Percentiles rank a stretch among this genome's conserved stretches.
Evolutionary conservation across 148 eudicot genomes (phyloP).

Genomic region (Silene uniflora): DNA sequence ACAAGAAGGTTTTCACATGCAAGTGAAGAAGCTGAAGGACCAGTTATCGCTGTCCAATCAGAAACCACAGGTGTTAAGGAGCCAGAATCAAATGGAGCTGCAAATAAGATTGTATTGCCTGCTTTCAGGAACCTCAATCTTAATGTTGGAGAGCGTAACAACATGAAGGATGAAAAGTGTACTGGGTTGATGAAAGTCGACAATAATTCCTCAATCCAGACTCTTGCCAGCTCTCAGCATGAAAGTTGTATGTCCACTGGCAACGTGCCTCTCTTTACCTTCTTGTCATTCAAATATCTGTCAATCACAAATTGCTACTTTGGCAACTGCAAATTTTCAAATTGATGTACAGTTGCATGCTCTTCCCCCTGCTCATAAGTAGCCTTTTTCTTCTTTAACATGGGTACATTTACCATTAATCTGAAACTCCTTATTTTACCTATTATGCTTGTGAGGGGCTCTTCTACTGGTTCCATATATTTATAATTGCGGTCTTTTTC

Average conservation of each 20-base stretch:
- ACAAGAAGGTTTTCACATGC: conserved; percentile 43
- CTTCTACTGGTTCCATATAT: too few relatives aligned
- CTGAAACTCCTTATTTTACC: background rate
- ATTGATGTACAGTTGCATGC: background rate
- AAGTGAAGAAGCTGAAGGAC: conserved; percentile 57
- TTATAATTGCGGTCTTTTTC: background rate
- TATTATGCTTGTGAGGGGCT: background rate
- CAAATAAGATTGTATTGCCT: conserved; percentile 41
- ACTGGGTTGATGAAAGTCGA: conserved; percentile 40
- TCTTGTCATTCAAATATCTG: background rate
- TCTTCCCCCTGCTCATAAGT: background rate
- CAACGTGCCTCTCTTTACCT: background rate
- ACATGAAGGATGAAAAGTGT: conserved; percentile 47
- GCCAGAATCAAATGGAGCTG: conserved; percentile 35
- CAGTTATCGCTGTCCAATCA: conserved; percentile 34
- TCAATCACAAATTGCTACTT: background rate
- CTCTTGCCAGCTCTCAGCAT: conserved; percentile 41
- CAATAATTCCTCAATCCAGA: conserved; percentile 41
- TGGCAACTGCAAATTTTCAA: background rate
- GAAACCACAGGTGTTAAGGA: conserved; percentile 40
- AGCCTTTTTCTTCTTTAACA: background rate
- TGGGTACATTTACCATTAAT: background rate
- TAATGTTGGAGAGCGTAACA: conserved; percentile 45
- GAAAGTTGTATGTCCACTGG: conserved; percentile 59
- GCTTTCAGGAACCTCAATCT: conserved; percentile 41